Evolutionary conservation across 768 basidiomycete species (phyloP).

Genomic region (Butyriboletus loyo): DNA sequence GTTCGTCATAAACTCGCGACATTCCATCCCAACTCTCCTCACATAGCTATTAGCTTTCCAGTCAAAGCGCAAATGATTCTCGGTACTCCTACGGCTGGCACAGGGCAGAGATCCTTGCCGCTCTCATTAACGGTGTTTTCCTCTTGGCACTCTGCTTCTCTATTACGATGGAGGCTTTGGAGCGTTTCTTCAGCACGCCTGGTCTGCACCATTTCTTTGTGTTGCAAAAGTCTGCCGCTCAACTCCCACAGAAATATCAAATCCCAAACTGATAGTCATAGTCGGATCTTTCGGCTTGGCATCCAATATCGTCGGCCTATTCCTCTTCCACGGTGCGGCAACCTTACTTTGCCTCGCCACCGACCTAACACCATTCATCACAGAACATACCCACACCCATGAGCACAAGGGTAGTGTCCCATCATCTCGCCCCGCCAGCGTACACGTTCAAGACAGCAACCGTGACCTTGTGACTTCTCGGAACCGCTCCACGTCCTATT

Average conservation of each 20-base stretch:
- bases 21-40: conserved; percentile 5
- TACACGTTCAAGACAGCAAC: conserved; percentile 15
- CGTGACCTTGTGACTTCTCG: conserved; percentile 27
- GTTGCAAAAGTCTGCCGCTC: neutral
- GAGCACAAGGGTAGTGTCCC: conserved; percentile 38
- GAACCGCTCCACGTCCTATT: conserved; percentile 44
- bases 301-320: conserved; percentile 90
- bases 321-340: conserved; percentile 86
- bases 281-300: conserved; percentile 88
- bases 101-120: conserved; percentile 93
- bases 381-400: conserved; percentile 68
- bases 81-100: conserved; percentile 99
- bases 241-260: conserved; percentile 68
- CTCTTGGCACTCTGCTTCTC: conserved; percentile 95
- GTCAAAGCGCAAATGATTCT: conserved; percentile 54
- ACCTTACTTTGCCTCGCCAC: conserved; percentile 1
- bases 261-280: conserved; percentile 82
- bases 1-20: conserved; percentile 30
- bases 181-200: conserved; percentile 82
- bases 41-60: conserved; percentile 52
- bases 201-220: conserved; percentile 41
- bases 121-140: conserved; percentile 95
- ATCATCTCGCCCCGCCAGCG: conserved; percentile 41
- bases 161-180: conserved; percentile 87
- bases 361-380: conserved; percentile 8